Evolutionary conservation across 2,329 filamentous ascomycete genomes (phyloP).

Genomic region (Neurospora crassa): DNA sequence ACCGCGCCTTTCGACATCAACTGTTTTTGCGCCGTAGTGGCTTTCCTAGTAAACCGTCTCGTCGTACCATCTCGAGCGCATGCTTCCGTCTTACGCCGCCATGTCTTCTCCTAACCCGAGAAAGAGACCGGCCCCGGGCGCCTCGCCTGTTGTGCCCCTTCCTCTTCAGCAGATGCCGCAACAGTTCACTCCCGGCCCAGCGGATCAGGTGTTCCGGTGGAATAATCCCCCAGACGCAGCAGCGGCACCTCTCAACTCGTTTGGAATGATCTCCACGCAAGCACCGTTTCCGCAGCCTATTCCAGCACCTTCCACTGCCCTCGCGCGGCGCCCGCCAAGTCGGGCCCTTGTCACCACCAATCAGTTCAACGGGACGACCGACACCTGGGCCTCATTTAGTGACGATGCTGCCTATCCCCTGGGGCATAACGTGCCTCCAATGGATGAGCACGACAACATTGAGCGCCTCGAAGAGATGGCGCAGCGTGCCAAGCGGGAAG

Average conservation of each 20-base stretch:
- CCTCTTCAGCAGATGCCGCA: constrained; percentile 37
- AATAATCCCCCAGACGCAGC: constrained; percentile 28
- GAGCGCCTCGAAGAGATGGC: constrained; percentile 74
- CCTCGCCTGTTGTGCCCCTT: constrained; percentile 51
- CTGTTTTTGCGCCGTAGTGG: background rate
- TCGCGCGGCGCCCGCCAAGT: constrained; percentile 43
- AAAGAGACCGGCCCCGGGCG: constrained; percentile 67
- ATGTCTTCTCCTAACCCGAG: constrained; percentile 46
- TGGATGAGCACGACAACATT: constrained; percentile 58
- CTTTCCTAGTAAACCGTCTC: background rate
- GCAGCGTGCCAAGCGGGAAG: constrained; percentile 73
- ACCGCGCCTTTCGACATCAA: background rate
- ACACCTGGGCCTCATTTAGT: constrained; percentile 30
- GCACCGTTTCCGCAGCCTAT: constrained; percentile 18
- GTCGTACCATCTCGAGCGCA: constrained; percentile 5
- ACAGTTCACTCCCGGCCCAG: constrained; percentile 35
- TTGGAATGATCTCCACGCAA: constrained; percentile 25
- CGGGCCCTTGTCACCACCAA: constrained; percentile 36
- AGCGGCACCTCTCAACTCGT: constrained; percentile 26
- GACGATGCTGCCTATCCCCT: constrained; percentile 32
- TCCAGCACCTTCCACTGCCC: constrained; percentile 32
- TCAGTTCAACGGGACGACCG: constrained; percentile 18
- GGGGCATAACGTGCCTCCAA: constrained; percentile 10
- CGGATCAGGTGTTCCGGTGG: constrained; percentile 40
- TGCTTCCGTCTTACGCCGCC: constrained; percentile 16